Percentiles rank a stretch among this genome's conserved stretches.
These are phyloP conservation scores for Eucalyptus curtisii DNA, from an alignment of 345 rosid species.

Conservation along the genomic window DNA sequence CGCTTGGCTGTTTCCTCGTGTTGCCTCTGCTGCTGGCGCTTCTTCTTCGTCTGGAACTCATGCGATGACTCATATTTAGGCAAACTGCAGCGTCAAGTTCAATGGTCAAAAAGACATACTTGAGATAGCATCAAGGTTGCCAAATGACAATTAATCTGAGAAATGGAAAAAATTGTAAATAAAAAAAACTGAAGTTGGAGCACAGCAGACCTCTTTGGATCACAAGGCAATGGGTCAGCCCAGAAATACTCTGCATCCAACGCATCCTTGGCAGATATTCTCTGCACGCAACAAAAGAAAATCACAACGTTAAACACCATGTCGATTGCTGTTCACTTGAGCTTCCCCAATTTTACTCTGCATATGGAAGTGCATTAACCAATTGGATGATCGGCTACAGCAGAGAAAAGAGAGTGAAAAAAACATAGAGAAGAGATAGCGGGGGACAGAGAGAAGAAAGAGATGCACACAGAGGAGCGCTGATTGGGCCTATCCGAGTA, in stretches of 20 bases:
- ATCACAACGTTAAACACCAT: background rate
- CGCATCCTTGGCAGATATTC: constrained; percentile 93
- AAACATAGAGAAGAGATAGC: background rate
- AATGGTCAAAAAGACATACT: background rate
- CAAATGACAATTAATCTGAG: background rate
- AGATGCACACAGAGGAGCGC: background rate
- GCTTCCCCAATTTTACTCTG: background rate
- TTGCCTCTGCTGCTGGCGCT: constrained; percentile 86
- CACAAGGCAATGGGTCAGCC: constrained; percentile 93
- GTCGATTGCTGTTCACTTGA: background rate
- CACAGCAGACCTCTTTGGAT: constrained; percentile 58
- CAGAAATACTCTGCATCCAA: constrained; percentile 97
- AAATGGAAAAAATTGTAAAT: background rate
- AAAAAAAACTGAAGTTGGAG: background rate
- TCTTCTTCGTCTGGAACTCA: constrained; percentile 94
- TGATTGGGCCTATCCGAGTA: background rate
- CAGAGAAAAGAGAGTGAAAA: background rate
- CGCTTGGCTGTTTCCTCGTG: constrained; percentile 78
- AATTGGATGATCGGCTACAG: background rate
- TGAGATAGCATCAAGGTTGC: background rate
- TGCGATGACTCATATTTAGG: constrained; percentile 94
- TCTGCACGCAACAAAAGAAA: constrained; percentile 22
- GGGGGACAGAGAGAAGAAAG: background rate
- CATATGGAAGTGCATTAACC: background rate
- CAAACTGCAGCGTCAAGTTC: constrained; percentile 23